These are phyloP conservation scores for Carex cristatella DNA, from an alignment of 176 grass and related monocot genomes.

Conservation along the genomic window DNA sequence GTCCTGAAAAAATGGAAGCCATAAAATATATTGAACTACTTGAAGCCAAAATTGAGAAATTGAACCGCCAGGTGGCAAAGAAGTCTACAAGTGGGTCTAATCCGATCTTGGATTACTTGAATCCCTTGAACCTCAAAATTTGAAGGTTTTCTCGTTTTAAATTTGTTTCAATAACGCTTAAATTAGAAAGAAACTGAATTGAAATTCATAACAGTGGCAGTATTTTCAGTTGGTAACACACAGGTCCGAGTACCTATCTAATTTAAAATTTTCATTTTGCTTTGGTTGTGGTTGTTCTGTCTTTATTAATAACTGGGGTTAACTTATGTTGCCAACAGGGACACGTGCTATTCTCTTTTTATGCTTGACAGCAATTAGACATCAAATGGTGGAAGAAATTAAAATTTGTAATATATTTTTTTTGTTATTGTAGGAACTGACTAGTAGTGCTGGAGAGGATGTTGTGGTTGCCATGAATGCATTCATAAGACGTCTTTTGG, in stretches of 20 bases:
- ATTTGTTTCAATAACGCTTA: not conserved
- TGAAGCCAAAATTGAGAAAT: constrained; percentile 80
- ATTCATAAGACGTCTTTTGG: constrained; percentile 86
- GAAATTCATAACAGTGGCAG: not conserved
- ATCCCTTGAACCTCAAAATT: constrained; percentile 86
- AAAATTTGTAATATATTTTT: constrained; percentile 27
- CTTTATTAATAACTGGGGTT: not conserved
- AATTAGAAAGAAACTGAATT: not conserved
- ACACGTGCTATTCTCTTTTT: not conserved
- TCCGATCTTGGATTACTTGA: constrained; percentile 80
- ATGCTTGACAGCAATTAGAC: not conserved
- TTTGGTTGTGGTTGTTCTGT: not conserved
- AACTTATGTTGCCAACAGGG: not conserved
- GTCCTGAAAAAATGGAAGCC: constrained; percentile 82
- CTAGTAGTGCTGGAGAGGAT: constrained; percentile 76
- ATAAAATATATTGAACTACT: constrained; percentile 88
- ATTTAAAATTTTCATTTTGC: not conserved
- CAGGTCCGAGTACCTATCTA: not conserved
- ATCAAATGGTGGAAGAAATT: not conserved
- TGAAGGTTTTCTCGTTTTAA: constrained; percentile 52
- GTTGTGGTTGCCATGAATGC: constrained; percentile 91
- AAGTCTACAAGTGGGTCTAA: constrained; percentile 63
- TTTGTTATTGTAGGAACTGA: constrained; percentile 54
- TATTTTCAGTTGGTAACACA: constrained; percentile 17
- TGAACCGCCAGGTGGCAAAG: constrained; percentile 57